Evolutionary conservation across 768 basidiomycete species (phyloP).

Genomic region (Tricholoma flavovirens): DNA sequence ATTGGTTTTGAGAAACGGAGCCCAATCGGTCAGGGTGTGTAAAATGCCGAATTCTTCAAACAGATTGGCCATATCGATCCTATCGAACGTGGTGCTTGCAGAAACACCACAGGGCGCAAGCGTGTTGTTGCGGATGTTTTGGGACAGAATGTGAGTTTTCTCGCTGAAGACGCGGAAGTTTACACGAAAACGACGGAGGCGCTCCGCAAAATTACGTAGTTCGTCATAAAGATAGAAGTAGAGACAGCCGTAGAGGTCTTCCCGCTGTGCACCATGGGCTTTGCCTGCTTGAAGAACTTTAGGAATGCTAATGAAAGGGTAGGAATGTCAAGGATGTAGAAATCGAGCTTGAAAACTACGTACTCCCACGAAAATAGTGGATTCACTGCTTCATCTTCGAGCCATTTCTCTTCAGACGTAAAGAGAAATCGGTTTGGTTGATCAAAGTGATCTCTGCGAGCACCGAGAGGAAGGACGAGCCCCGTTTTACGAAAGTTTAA

Average conservation of each 20-base stretch:
- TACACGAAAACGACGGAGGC: slow-evolving; percentile 24
- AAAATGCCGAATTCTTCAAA: no score
- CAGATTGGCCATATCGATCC: neutral
- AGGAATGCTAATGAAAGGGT: no score
- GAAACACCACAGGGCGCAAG: neutral
- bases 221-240: slow-evolving; percentile 34
- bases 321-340: no score
- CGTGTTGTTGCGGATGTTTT: slow-evolving; percentile 9
- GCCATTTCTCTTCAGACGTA: no score
- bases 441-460: no score
- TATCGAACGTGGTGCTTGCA: neutral
- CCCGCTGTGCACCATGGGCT: slow-evolving; percentile 25
- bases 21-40: neutral
- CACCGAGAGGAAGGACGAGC: no score
- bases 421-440: no score
- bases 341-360: no score
- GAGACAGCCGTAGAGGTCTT: slow-evolving; percentile 38
- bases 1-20: neutral
- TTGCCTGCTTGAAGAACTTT: slow-evolving; percentile 13
- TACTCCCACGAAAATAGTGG: no score
- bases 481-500: no score
- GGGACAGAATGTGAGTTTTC: slow-evolving; percentile 25
- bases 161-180: slow-evolving; percentile 22
- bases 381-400: no score
- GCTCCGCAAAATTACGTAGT: slow-evolving; percentile 26